Evolutionary conservation across 2,329 filamentous ascomycete genomes (phyloP), one percentile per base, ranked within the genome.

Genomic region (Penicillium psychrosexuale): DNA sequence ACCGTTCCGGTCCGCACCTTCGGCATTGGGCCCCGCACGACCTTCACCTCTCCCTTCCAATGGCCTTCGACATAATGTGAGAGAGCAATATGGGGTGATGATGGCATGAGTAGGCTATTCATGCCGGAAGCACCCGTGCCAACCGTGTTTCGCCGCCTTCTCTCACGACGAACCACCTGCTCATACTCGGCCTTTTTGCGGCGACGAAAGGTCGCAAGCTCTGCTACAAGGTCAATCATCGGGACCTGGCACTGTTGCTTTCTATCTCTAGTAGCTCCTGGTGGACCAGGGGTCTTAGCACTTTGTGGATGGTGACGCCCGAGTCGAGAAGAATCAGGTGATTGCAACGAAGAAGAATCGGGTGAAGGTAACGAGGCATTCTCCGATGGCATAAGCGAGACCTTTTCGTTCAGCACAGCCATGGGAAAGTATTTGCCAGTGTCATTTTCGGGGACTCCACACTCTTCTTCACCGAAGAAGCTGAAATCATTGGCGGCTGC

Each of bases 401-500:
- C 73, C 61, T 79, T 80, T 37, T 76, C 72, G 36, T 76, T 77
- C 27, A 73, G 57, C 6, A 62, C 62, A 3, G 74, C 70, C 55
- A 78, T 75, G 1, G 78, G 77, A 45, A 79, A 70, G 47, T 72
- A 73, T 50, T 74, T 75, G 3, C 73, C 73, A 6, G 73, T 71
- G 31, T 80, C 77, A 49, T 72, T 68, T 24, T 73, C 72, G 13
- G 78, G 78, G 13, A 81, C 72, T 11, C 79, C 72, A 56, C 81
- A 82, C 61, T 84, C 82, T 44, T 80, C 80, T 37, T 83, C 81
- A 1, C 75, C 78, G 55, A 86, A 86, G 68, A 84, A 84, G 28
- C 80, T 83, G 58, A 86, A 86, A 63, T 86, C 84, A 48, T 80
- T 75, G 53, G 78, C 74, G 3, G 83, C 82, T 8, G 83, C 83